Evolutionary conservation across 2,329 filamentous ascomycete genomes (phyloP).

Genomic region (Fusarium haematococcum): DNA sequence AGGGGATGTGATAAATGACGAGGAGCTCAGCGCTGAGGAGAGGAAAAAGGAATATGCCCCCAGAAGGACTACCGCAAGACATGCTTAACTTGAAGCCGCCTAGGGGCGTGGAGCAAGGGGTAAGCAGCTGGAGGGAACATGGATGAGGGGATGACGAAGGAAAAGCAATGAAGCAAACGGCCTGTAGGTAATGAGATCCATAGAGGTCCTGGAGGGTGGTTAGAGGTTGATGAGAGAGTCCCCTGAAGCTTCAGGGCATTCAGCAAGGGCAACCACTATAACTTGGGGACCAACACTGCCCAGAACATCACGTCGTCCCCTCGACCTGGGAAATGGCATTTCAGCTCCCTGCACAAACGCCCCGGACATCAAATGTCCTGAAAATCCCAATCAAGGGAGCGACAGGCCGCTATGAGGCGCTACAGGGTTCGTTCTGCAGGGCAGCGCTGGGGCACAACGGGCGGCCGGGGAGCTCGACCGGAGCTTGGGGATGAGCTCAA

Average conservation of each 20-base stretch:
- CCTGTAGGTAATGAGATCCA: neutral
- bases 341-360: neutral
- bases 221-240: conserved; percentile 1
- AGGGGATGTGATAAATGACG: conserved; percentile 29
- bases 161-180: conserved; percentile 21
- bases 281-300: neutral
- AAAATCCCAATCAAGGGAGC: neutral
- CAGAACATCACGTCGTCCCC: neutral
- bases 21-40: conserved; percentile 3
- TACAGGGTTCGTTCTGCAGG: neutral
- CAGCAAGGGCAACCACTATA: neutral
- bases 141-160: conserved; percentile 20
- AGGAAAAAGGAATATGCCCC: conserved; percentile 25
- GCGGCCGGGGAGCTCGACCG: neutral
- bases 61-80: conserved; percentile 27
- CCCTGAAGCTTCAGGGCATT: neutral
- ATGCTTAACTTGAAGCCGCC: conserved; percentile 26
- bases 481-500: neutral
- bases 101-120: conserved; percentile 31
- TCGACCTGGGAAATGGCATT: neutral
- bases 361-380: neutral
- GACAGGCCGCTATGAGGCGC: neutral
- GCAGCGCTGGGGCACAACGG: neutral
- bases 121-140: conserved; percentile 3
- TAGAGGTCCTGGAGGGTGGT: neutral